Conservation (phyloP, 305 asterid genomes). For the Fraxinus floribunda region DNA sequence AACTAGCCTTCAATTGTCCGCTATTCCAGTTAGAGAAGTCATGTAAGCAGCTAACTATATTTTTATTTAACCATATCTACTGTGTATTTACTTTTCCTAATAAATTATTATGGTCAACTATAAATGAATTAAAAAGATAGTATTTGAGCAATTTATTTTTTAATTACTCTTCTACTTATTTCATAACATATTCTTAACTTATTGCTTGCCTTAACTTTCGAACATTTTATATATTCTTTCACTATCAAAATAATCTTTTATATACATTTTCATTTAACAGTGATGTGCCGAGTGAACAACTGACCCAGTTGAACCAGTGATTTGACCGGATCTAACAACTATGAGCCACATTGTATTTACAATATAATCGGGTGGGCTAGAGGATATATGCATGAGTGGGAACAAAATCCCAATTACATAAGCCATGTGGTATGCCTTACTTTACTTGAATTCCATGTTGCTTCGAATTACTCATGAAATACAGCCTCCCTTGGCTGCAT, state of each 20-base stretch:
- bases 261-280: background rate
- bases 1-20: background rate
- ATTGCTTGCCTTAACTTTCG: background rate
- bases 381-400: background rate
- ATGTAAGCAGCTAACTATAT: background rate
- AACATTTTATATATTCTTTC: background rate
- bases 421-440: background rate
- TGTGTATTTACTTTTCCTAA: background rate
- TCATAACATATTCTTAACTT: background rate
- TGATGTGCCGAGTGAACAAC: background rate
- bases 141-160: background rate
- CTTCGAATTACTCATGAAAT: background rate
- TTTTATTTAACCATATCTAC: background rate
- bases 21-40: background rate
- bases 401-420: background rate
- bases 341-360: background rate
- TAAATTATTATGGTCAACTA: background rate
- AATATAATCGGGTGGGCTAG: background rate
- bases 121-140: background rate
- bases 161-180: background rate
- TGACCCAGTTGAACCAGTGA: background rate
- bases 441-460: background rate
- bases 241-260: background rate
- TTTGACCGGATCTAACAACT: background rate
- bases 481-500: background rate